Evolutionary conservation across 2,329 filamentous ascomycete genomes (phyloP).

Genomic region (Pseudogymnoascus pannorum): DNA sequence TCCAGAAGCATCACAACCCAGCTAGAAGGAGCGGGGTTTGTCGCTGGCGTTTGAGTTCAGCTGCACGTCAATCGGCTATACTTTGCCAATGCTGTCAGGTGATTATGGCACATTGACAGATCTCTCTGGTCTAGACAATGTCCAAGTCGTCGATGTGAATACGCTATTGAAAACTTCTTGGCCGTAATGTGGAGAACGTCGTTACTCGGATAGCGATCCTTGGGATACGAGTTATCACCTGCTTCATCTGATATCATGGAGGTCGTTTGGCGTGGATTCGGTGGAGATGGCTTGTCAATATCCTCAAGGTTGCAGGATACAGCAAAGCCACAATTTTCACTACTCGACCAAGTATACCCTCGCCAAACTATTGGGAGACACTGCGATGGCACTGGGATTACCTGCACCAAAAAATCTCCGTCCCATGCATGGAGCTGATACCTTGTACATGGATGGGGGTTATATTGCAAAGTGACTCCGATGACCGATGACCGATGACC

Average conservation of each 20-base stretch:
- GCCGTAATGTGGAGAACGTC: background rate
- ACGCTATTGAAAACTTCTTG: background rate
- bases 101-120: background rate
- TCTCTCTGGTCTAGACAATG: background rate
- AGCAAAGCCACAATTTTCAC: background rate
- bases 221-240: conserved; percentile 7
- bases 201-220: background rate
- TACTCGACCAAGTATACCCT: background rate
- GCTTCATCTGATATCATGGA: background rate
- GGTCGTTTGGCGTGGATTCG: background rate
- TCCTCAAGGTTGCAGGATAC: background rate
- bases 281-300: background rate
- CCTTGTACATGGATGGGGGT: background rate
- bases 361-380: background rate
- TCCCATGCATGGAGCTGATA: background rate
- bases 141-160: background rate
- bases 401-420: background rate
- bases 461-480: conserved; percentile 4
- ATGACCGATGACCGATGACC: background rate
- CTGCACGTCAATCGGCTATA: background rate
- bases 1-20: background rate
- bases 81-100: background rate
- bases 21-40: background rate
- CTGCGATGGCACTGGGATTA: background rate
- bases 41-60: background rate